Evolutionary conservation across 2,329 filamentous ascomycete genomes (phyloP), one percentile per base, ranked within the genome.

Genomic region (Lasiodiplodia theobromae): DNA sequence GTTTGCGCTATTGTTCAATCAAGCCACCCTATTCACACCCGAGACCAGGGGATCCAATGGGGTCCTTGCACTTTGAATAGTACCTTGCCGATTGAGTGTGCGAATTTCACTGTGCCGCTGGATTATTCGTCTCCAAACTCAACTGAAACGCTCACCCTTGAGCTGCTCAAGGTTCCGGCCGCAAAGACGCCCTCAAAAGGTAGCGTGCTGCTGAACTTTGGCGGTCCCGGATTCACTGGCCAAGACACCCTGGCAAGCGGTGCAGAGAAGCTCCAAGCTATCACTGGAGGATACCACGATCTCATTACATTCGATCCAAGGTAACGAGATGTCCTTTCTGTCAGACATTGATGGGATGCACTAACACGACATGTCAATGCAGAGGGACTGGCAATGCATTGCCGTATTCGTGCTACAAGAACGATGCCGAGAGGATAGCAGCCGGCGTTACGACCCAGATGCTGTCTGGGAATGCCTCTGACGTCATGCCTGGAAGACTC

Each of bases 161-260:
- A 68, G 14, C 25, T 75, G 1, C 21, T 72, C 23, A 72, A 68
- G 34, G 56, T 71, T 12, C 37, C 60, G n/a, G 73, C 74, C 4
- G 65, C 54, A 2, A 66, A 72, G 37, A 11, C n/a, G 44, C 74
- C 72, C 0, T 40, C 49, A 4, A 66, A 68, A 14, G 73, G 73
- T 16, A 72, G 60, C 21, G 69, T 76, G 2, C 54, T 74, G 7
- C 38, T 72, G 31, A 74, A 76, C 58, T 70, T 63, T 37, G 73
- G 74, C 16, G 74, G 74, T 21, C 74, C 74, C 3, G 73, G 73
- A 5, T 62, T 34, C 18, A 57, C 34, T 25, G 73, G 71, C 3
- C 47, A 34, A 3, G 47, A 63, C 8, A 67, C 66, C 21, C 38
- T 73, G 2, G 67, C 66, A 6, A 38, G 25, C 4, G 25, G 54